Conservation (phyloP, 257 asterid species). For the Cruciata laevipes region DNA sequence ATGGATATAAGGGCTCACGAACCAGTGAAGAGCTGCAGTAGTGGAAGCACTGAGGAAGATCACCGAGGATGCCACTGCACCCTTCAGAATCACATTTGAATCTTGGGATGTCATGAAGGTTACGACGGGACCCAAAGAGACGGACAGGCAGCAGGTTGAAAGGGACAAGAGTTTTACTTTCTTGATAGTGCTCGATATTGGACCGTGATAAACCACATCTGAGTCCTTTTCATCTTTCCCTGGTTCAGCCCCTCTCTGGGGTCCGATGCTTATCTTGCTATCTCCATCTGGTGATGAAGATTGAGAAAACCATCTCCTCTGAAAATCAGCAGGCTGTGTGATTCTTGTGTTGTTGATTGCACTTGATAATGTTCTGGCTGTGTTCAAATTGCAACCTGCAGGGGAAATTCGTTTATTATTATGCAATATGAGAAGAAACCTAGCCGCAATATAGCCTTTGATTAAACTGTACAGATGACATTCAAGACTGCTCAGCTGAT, state of each 20-base stretch:
- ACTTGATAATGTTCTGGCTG: slow-evolving; percentile 21
- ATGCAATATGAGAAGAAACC: background rate
- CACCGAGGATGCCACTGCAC: slow-evolving; percentile 87
- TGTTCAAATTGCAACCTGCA: slow-evolving; percentile 40
- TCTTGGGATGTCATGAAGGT: slow-evolving; percentile 89
- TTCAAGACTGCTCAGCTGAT: background rate
- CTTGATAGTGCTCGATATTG: slow-evolving; percentile 76
- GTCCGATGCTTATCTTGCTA: slow-evolving; percentile 59
- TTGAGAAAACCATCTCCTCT: slow-evolving; percentile 47
- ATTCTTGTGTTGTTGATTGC: slow-evolving; percentile 15
- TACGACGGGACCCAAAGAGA: slow-evolving; percentile 83
- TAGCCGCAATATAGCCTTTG: background rate
- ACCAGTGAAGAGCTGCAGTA: slow-evolving; percentile 92
- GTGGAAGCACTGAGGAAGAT: slow-evolving; percentile 85
- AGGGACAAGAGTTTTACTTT: slow-evolving; percentile 93
- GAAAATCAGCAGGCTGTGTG: slow-evolving; percentile 21
- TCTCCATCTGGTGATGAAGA: slow-evolving; percentile 35
- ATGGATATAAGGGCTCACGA: slow-evolving; percentile 89
- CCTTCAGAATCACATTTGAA: slow-evolving; percentile 72
- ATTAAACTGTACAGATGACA: background rate
- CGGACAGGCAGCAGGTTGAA: slow-evolving; percentile 92
- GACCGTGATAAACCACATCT: slow-evolving; percentile 64
- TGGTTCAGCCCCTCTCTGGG: slow-evolving; percentile 38
- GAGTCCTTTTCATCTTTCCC: slow-evolving; percentile 41
- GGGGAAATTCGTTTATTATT: slow-evolving; percentile 1